phyloP scores from a whole-genome alignment of 805 yeast genomes.

The Lipomyces spencermartinsiae region DNA sequence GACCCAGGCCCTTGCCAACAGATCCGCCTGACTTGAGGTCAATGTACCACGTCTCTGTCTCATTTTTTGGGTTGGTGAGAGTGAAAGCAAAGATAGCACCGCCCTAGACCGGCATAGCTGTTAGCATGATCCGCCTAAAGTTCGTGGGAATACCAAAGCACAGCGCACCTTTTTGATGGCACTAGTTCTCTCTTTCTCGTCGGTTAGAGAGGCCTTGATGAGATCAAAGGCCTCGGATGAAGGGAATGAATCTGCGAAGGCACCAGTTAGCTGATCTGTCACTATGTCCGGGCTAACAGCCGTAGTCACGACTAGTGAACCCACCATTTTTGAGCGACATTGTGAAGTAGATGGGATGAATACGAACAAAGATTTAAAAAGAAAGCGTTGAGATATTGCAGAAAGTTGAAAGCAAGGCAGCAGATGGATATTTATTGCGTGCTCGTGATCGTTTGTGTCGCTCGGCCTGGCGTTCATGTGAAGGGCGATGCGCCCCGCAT shows the following conservation, averaged over 20 bases:
- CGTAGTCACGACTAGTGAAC: background rate
- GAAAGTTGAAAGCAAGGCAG: background rate
- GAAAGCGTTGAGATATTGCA: background rate
- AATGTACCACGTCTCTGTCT: conserved; percentile 67
- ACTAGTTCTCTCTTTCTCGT: conserved; percentile 44
- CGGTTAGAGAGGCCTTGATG: conserved; percentile 45
- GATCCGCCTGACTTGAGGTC: conserved; percentile 69
- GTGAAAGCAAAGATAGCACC: conserved; percentile 70
- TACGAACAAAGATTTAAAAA: background rate
- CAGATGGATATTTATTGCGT: background rate
- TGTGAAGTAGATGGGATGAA: background rate
- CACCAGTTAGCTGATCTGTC: background rate
- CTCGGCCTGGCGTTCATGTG: background rate
- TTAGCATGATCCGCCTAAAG: background rate
- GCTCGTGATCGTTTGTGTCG: background rate
- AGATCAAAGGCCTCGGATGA: conserved; percentile 50
- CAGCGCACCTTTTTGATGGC: conserved; percentile 44
- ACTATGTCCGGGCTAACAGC: background rate
- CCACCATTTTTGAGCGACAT: conserved; percentile 31
- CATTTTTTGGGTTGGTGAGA: conserved; percentile 65
- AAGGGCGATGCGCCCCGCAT: background rate
- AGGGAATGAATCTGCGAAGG: conserved; percentile 44
- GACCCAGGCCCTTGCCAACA: conserved; percentile 52
- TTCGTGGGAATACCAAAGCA: background rate
- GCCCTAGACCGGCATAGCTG: conserved; percentile 47